Conservation (phyloP, 306 rosid species). For the Sicyos edulis region DNA sequence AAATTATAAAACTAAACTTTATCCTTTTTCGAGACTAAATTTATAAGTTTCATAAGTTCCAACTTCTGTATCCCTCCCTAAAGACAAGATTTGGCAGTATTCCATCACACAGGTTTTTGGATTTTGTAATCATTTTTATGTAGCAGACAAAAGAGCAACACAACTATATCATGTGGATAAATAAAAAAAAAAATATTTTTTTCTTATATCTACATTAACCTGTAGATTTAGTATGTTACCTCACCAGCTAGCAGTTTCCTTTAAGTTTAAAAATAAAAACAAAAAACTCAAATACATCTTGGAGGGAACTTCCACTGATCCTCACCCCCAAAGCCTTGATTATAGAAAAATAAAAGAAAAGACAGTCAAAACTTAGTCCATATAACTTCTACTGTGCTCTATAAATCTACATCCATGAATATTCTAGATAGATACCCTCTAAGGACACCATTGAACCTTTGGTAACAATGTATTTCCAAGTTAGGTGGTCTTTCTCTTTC, state of each 20-base stretch:
- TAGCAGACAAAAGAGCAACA: no score
- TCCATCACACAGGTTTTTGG: background rate
- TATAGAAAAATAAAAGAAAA: background rate
- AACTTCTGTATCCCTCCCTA: background rate
- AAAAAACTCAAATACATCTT: background rate
- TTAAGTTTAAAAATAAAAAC: background rate
- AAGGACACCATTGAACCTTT: conserved; percentile 28
- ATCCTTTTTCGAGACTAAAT: no score
- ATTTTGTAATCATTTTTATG: background rate
- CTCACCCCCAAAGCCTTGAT: background rate
- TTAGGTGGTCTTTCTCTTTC: conserved; percentile 72
- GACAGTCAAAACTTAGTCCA: conserved; percentile 16
- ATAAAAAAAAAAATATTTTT: no score
- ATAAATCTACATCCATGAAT: conserved; percentile 40
- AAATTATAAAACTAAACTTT: no score
- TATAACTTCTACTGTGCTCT: conserved; percentile 19
- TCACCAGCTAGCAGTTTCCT: conserved; percentile 12
- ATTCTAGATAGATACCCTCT: conserved; percentile 27
- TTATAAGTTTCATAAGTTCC: no score
- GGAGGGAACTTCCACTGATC: conserved; percentile 9
- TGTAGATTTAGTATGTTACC: background rate
- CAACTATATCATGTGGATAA: no score
- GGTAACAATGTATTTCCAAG: conserved; percentile 24
- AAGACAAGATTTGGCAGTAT: background rate
- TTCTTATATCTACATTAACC: background rate